Percentiles rank a stretch among this genome's conserved stretches.
phyloP scores from a whole-genome alignment of 257 asterid species.

The Nicotiana knightiana region DNA sequence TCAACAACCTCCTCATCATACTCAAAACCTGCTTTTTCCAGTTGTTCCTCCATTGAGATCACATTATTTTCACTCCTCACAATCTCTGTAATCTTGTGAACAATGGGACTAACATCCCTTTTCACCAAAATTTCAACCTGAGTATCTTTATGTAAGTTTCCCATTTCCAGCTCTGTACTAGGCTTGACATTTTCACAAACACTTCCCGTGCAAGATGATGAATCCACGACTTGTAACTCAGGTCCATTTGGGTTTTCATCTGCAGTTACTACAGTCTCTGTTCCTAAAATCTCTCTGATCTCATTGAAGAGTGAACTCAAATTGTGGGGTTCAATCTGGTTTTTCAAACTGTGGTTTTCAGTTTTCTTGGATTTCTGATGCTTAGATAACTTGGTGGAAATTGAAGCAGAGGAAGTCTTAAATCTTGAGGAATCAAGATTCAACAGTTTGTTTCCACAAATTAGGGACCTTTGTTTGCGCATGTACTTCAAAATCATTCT shows the following conservation, averaged over 20 bases:
- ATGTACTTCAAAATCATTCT: conserved; percentile 22
- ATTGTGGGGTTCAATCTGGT: conserved; percentile 19
- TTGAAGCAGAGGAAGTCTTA: conserved; percentile 26
- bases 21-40: conserved; percentile 38
- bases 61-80: conserved; percentile 40
- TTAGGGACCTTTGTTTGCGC: conserved; percentile 20
- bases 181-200: conserved; percentile 58
- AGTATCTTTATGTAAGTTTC: not conserved
- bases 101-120: conserved; percentile 54
- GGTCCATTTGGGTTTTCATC: conserved; percentile 17
- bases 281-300: conserved; percentile 57
- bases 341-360: conserved; percentile 15
- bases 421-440: conserved; percentile 19
- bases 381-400: conserved; percentile 15
- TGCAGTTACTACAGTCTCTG: conserved; percentile 23
- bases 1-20: conserved; percentile 54
- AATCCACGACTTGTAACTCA: conserved; percentile 6
- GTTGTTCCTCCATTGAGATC: conserved; percentile 52
- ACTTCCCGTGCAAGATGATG: not conserved
- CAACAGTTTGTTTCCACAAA: conserved; percentile 9
- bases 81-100: conserved; percentile 57
- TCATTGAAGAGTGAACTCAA: conserved; percentile 57
- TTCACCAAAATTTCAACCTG: conserved; percentile 13
- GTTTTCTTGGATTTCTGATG: conserved; percentile 23
- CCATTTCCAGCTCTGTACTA: conserved; percentile 13